Conservation (phyloP, 2,329 filamentous ascomycete species). For the Fusarium armeniacum region DNA sequence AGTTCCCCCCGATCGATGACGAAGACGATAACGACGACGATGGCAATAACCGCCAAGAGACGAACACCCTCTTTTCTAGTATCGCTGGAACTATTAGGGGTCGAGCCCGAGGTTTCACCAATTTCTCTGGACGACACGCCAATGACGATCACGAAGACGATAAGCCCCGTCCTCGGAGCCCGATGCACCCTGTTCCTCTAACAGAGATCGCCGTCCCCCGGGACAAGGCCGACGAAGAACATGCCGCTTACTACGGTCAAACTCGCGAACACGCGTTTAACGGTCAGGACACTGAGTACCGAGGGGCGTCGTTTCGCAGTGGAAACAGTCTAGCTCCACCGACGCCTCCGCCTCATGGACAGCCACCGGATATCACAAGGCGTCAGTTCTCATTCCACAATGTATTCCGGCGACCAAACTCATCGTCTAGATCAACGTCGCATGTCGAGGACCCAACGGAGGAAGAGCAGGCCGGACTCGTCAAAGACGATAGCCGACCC, state of each 20-base stretch:
- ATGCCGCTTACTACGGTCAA: constrained; percentile 56
- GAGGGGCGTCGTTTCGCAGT: constrained; percentile 61
- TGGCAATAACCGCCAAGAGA: constrained; percentile 65
- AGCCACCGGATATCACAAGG: constrained; percentile 72
- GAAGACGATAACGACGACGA: constrained; percentile 65
- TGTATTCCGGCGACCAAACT: constrained; percentile 70
- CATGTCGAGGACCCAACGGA: constrained; percentile 71
- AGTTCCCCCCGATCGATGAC: constrained; percentile 76
- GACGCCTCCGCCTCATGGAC: constrained; percentile 72
- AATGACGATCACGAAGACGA: constrained; percentile 57
- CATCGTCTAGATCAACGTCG: constrained; percentile 51
- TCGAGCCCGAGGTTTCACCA: constrained; percentile 54
- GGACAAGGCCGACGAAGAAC: constrained; percentile 62
- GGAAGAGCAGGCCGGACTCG: constrained; percentile 85
- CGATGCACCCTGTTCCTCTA: constrained; percentile 73
- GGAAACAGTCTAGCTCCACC: constrained; percentile 67
- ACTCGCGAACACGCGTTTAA: constrained; percentile 63
- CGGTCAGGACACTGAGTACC: constrained; percentile 63
- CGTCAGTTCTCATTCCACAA: constrained; percentile 95
- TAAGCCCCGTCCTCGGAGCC: constrained; percentile 64
- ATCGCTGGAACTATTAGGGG: constrained; percentile 67
- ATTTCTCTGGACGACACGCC: constrained; percentile 52
- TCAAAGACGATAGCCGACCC: constrained; percentile 68
- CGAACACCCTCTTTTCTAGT: constrained; percentile 66
- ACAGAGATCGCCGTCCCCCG: constrained; percentile 70